Evolutionary conservation across 768 basidiomycete genomes (phyloP), one percentile per base, ranked within the genome.

Genomic region (Suillus clintonianus): DNA sequence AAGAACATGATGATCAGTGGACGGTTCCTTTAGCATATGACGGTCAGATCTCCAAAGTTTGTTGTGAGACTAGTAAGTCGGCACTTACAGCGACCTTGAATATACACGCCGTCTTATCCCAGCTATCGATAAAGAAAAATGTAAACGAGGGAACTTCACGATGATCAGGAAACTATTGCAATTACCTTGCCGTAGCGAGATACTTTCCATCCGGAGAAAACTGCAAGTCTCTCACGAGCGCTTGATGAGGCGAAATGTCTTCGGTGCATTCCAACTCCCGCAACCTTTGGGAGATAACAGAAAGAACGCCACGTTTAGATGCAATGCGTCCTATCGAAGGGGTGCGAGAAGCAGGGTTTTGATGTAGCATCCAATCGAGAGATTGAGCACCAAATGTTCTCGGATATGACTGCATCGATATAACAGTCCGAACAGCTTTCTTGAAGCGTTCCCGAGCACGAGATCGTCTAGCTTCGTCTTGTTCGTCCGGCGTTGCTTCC

Each of bases 181-280:
- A 39, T 56, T 61, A 80, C 78, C 84, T 84, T 41, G 85, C 84
- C 1, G 85, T 85, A 1, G 85, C 84, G 66, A 85, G 66, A 66
- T 79, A 83, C 67, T 79, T 78, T 50, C 84, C 84, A 66, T 84
- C 79, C 4, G 85, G 85, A 15, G 85, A 86, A 70, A 85, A 85
- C 63, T 85, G 83, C 54, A 85, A 68, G 65, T 85, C 82, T 61
- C 83, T 72, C n/a, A 85, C 84, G n/a, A 86, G 78, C 7, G 85
- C 85, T 58, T 77, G 74, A 62, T 85, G 84, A 34, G 81, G 79
- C 36, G 72, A 78, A 54, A 82, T 66, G 59, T 79, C 80, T 64
- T 84, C 80, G 6, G 78, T 80, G 50, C 74, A 70, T 47, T 71
- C 71, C 62, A 85, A 65, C 54, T 63, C 69, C 69, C 77, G 79